phyloP scores from a whole-genome alignment of 345 rosid species.

The Conringia planisiliqua region DNA sequence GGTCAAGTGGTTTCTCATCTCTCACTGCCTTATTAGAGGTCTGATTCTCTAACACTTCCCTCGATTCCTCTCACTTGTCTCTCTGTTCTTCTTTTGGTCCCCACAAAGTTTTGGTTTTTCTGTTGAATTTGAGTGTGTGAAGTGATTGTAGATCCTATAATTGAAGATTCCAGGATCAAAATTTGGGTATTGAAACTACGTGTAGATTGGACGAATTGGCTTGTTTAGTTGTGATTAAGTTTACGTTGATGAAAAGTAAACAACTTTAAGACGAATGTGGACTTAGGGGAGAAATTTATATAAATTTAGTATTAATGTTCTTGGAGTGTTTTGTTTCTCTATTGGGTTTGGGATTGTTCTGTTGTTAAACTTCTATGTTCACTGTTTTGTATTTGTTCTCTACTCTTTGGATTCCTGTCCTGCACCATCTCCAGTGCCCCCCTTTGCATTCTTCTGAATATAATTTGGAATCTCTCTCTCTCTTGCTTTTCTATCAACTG shows the following conservation, averaged over 20 bases:
- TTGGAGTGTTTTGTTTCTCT: neutral
- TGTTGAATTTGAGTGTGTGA: neutral
- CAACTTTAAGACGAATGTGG: neutral
- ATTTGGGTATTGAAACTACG: neutral
- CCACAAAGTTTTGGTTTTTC: neutral
- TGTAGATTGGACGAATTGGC: neutral
- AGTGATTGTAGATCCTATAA: neutral
- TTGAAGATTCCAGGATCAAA: neutral
- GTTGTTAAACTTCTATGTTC: neutral
- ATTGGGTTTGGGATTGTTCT: neutral
- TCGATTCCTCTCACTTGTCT: neutral
- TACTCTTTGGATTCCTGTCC: neutral
- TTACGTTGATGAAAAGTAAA: neutral
- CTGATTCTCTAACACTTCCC: neutral
- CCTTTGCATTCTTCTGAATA: neutral
- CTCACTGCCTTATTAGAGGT: constrained; percentile 14
- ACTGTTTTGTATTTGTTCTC: neutral
- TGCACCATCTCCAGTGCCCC: neutral
- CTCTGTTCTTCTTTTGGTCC: neutral
- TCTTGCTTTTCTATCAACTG: too few relatives aligned
- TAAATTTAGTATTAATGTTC: neutral
- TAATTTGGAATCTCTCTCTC: too few relatives aligned
- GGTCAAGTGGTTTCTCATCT: constrained; percentile 8
- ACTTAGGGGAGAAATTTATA: neutral
- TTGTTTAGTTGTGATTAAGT: neutral